Percentiles rank a stretch among this genome's conserved stretches.
phyloP scores from a whole-genome alignment of 495 filamentous ascomycete species.

The Staphylotrichum longicolle region DNA sequence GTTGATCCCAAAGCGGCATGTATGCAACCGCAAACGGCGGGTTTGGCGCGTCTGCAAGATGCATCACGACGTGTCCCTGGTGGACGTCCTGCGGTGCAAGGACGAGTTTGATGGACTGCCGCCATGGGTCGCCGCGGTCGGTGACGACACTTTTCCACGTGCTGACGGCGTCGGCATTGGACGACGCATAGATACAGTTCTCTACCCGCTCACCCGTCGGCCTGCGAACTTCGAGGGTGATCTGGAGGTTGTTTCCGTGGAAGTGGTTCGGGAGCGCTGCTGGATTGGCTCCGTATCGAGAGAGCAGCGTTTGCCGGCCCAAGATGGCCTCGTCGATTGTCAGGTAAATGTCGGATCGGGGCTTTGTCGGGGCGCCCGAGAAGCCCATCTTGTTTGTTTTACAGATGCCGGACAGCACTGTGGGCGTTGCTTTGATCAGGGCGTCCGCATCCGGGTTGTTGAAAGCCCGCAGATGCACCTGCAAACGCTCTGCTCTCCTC shows the following conservation, averaged over 20 bases:
- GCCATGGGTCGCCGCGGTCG: conserved; percentile 76
- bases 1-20: conserved; percentile 90
- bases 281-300: conserved; percentile 74
- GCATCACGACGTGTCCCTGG: conserved; percentile 84
- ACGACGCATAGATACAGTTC: conserved; percentile 80
- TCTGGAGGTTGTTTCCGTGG: conserved; percentile 71
- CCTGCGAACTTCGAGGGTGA: conserved; percentile 84
- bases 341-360: conserved; percentile 91
- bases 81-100: conserved; percentile 78
- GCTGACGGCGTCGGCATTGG: conserved; percentile 68
- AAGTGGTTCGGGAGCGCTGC: conserved; percentile 61
- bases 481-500: conserved; percentile 65
- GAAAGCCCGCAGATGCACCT: conserved; percentile 75
- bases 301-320: conserved; percentile 72
- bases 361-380: conserved; percentile 81
- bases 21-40: conserved; percentile 87
- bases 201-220: conserved; percentile 76
- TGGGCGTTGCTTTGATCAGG: conserved; percentile 83
- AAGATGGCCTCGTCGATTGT: conserved; percentile 74
- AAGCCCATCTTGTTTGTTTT: conserved; percentile 91
- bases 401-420: conserved; percentile 74
- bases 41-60: conserved; percentile 76
- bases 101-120: conserved; percentile 78
- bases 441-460: conserved; percentile 68
- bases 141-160: conserved; percentile 85